Evolutionary conservation across 2,329 filamentous ascomycete genomes (phyloP), one percentile per base, ranked within the genome.

Genomic region (Monilinia fructigena): DNA sequence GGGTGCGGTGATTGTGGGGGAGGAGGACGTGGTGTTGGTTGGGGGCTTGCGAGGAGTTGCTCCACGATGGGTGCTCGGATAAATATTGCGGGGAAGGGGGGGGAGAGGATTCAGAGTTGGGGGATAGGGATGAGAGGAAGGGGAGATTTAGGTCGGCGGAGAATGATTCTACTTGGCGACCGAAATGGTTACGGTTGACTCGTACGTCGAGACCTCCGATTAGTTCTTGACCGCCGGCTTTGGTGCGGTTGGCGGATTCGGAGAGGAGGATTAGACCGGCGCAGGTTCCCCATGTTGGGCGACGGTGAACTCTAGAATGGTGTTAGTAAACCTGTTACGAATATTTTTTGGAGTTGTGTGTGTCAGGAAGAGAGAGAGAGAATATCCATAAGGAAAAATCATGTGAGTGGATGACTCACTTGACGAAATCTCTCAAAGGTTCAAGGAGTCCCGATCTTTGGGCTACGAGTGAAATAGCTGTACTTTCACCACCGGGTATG

Each of bases 51-150:
- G 35, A 97, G 78, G 1, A 98, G 80, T 75, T 89, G 89, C 77
- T 98, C 93, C 1, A 99, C 94, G 0, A 98, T 89, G 0, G 95
- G 95, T 0, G 95, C 95, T 11, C 95, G 86, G 74, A 99, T 99
- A 77, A 99, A 99, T 42, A 98, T 90, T 1, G 89, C 92, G 2
- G 87, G 86, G 75, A 96, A 98, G 0, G 85, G 83, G n/a, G 76
- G 2, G 66, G 67, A 0, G 47, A 20, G 52, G 66, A 71, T 56
- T n/a, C 16, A 20, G 42, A 5, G 42, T 31, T 73, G 71, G 59
- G 55, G 58, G 68, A 6, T 2, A 58, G 7, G 20, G 45, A 60
- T 2, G 56, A 60, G 11, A 96, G 80, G 73, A 96, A 96, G 0
- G 89, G 86, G 31, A 97, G 80, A 18, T 89, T 79, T 42, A 97